Base-by-base conservation (phyloP, 2,329 filamentous ascomycete species). In the Myriosclerotinia scirpicola region DNA sequence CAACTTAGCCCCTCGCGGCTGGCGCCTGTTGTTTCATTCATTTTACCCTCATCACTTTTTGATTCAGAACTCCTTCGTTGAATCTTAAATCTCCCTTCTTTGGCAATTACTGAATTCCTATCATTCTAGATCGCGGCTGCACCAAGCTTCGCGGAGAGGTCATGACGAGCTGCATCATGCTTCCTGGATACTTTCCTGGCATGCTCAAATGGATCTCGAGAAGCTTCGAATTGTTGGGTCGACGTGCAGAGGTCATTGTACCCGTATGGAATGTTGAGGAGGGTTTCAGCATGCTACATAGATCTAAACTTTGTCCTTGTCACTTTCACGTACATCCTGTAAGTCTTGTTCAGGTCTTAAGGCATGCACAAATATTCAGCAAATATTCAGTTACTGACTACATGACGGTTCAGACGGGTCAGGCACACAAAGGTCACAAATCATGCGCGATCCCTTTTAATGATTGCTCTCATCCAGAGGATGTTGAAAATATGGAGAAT, bases 161-260 rank as follows among this genome's bases (percentile, higher is more conserved):
- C 7, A 69, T 71, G 61, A 53, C 58, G 38, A 54, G 64, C 5
- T 69, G 46, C 20, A 56, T 68, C 6, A 9, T 61, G 5, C 34
- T n/a, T 12, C 50, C 52, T 11, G 69, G 44, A 11, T 70, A 69
- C 60, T 54, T 72, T 15, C 26, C 42, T 26, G 52, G 59, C n/a
- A 70, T 71, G 67, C 46, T 71, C 17, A 71, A 54, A 30, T 72
- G 70, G 69, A 67, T 68, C n/a, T 67, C 67, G 3, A 60, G 67
- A 12, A 70, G 69, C 17, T 71, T 70, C 36, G 20, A 53, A 2
- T 20, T 70, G 34, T 58, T 72, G 52, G 67, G 64, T 30, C 61
- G 67, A 7, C 67, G 68, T n/a, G 34, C 55, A 6, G 48, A 48
- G 5, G 63, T 67, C 36, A 64, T 65, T 3, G 69, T 38, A 17